A percentile compares a stretch with the other conserved stretches of the same genome.
phyloP scores from a whole-genome alignment of 306 rosid species.

The Vicia villosa region DNA sequence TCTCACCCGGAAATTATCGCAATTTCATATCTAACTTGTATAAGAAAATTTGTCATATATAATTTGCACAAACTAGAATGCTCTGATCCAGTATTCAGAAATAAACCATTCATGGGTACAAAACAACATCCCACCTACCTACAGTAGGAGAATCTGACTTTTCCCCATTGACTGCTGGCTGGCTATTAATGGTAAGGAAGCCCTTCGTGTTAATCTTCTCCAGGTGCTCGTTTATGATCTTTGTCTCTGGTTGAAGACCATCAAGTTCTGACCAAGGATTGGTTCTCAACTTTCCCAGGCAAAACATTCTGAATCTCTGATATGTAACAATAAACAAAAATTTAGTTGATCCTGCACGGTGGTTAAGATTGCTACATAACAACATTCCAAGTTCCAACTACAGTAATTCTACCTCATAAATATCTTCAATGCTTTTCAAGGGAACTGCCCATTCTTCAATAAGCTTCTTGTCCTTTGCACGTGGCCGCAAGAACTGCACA shows the following conservation, averaged over 20 bases:
- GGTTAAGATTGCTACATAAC: conserved; percentile 4
- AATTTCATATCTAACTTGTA: not conserved
- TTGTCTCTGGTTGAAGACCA: conserved; percentile 94
- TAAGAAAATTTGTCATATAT: conserved; percentile 12
- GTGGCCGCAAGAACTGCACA: conserved; percentile 90
- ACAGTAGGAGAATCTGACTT: conserved; percentile 80
- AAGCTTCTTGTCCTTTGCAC: conserved; percentile 87
- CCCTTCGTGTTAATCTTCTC: conserved; percentile 74
- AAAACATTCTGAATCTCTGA: conserved; percentile 82
- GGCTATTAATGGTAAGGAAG: conserved; percentile 95
- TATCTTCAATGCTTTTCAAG: conserved; percentile 71
- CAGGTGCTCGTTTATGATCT: conserved; percentile 77
- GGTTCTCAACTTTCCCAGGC: conserved; percentile 89
- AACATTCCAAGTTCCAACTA: conserved; percentile 1
- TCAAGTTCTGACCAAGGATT: conserved; percentile 97
- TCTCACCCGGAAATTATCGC: not conserved
- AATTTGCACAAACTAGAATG: conserved; percentile 1
- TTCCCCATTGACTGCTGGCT: conserved; percentile 92
- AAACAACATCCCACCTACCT: conserved; percentile 56
- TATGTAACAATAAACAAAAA: conserved; percentile 22
- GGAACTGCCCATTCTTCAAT: conserved; percentile 91
- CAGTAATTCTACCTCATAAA: conserved; percentile 66
- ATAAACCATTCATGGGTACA: conserved; percentile 19
- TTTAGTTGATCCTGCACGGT: conserved; percentile 22
- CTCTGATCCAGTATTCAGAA: not conserved